Base-by-base conservation (phyloP, 2,329 filamentous ascomycete genomes). In the Pseudocercospora pini-densiflorae region DNA sequence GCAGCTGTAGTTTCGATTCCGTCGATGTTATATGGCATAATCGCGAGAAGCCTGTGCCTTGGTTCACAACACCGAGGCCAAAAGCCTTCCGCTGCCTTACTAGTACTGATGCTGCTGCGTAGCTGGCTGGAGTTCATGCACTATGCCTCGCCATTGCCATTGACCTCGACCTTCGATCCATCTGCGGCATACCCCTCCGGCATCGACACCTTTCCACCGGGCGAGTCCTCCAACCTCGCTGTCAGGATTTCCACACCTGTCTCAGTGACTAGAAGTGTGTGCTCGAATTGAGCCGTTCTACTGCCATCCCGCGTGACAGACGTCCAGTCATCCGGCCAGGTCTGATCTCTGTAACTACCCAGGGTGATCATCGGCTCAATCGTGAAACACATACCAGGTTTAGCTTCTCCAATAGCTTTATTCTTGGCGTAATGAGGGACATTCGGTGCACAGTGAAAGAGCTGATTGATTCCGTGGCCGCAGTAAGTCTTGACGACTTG, bases 271-370 rank as follows among this genome's bases (percentile, higher is more conserved):
- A 96, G 83, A 61, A 96, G 81, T 0, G 92, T 95, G 77, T 96
- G 92, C 79, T 96, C 92, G 76, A 99, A 99, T 77, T 99, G 95
- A 9, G 95, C 95, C 16, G 94, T 97, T 77, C 88, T 85, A 80
- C 91, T 92, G 59, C 95, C 95, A 78, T 99, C 95, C 64, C 90
- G 87, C 0, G 95, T 99, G 5, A 92, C 92, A 80, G 93, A 97
- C 0, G 95, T 99, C 95, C 95, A 99, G 83, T 98, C 93, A 78
- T 99, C 95, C 0, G 95, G 95, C 95, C 95, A 99, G 0, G 93
- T 98, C 78, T 95, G 91, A 77, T 99, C 95, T 69, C 89, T 89
- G 80, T 97, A 92, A 68, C 92, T 94, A 65, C 95, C 95, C 63
- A 97, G 80, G 47, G 93, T 93, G 77, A 99, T 94, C 95, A 99